Conservation (phyloP, 805 yeast species). For the Phaffomyces antillensis region DNA sequence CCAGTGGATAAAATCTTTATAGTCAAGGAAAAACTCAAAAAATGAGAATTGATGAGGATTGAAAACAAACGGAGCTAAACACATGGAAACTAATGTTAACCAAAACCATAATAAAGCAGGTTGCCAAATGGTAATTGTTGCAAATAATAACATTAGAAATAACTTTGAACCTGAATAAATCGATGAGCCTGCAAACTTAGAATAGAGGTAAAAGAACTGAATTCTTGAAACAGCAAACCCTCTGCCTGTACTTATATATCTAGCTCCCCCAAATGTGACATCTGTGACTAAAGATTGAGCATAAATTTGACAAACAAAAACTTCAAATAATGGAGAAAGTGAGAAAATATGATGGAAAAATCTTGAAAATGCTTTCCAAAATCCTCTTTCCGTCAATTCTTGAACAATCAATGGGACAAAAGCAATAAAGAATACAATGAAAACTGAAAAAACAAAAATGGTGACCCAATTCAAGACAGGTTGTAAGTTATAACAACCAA, state of each 20-base stretch:
- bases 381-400: slow-evolving; percentile 81
- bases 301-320: slow-evolving; percentile 90
- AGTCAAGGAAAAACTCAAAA: slow-evolving; percentile 64
- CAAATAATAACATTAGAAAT: slow-evolving; percentile 64
- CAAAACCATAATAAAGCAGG: slow-evolving; percentile 68
- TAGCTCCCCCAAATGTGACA: slow-evolving; percentile 85
- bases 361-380: slow-evolving; percentile 64
- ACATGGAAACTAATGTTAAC: slow-evolving; percentile 59
- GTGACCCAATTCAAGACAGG: slow-evolving; percentile 91
- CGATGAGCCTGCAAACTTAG: slow-evolving; percentile 69
- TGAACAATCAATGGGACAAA: slow-evolving; percentile 84
- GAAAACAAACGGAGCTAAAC: slow-evolving; percentile 65
- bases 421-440: slow-evolving; percentile 88
- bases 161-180: slow-evolving; percentile 73
- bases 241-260: slow-evolving; percentile 87
- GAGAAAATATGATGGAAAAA: slow-evolving; percentile 72
- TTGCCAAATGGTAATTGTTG: slow-evolving; percentile 77
- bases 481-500: slow-evolving; percentile 78
- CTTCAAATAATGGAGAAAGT: slow-evolving; percentile 87
- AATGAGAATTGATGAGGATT: slow-evolving; percentile 74
- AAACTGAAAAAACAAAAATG: slow-evolving; percentile 80
- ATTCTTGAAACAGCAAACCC: slow-evolving; percentile 85
- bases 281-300: slow-evolving; percentile 71
- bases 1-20: slow-evolving; percentile 63
- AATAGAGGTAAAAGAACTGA: slow-evolving; percentile 63